phyloP scores from a whole-genome alignment of 768 basidiomycete genomes.

The Flagelloscypha sp. region DNA sequence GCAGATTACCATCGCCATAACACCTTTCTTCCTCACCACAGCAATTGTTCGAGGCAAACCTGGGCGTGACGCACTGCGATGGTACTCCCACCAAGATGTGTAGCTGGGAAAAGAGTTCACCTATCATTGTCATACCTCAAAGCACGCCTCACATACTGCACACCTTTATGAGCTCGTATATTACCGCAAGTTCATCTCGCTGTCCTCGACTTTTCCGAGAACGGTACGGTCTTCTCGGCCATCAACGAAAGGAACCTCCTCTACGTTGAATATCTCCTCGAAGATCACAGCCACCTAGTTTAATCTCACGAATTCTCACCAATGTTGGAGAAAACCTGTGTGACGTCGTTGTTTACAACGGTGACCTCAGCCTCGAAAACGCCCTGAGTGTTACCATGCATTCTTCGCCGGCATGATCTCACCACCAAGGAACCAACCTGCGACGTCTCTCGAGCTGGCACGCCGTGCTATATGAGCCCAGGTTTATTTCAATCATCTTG shows the following conservation, averaged over 20 bases:
- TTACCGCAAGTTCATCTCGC: conserved; percentile 37
- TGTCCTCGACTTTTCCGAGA: conserved; percentile 23
- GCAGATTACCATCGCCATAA: no score
- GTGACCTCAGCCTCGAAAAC: conserved; percentile 35
- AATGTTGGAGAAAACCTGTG: conserved; percentile 38
- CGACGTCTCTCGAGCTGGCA: no score
- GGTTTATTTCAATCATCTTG: no score
- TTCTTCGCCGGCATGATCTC: no score
- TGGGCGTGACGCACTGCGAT: conserved; percentile 32
- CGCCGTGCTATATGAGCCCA: no score
- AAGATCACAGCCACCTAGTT: not conserved
- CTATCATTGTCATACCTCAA: conserved; percentile 19
- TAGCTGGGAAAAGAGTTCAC: conserved; percentile 35
- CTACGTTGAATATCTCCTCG: conserved; percentile 25
- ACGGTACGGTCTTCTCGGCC: conserved; percentile 39
- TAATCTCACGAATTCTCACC: conserved; percentile 15
- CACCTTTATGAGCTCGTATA: conserved; percentile 41
- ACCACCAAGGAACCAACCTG: no score
- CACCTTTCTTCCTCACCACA: no score
- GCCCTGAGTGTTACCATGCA: no score
- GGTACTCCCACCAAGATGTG: conserved; percentile 33
- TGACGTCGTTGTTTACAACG: conserved; percentile 36
- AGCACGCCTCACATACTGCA: conserved; percentile 26
- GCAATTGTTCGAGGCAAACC: no score
- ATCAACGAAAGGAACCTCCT: conserved; percentile 31